A percentile compares a stretch with the other conserved stretches of the same genome.
Conservation (phyloP, 495 filamentous ascomycete genomes). For the Penicillium crystallinum region DNA sequence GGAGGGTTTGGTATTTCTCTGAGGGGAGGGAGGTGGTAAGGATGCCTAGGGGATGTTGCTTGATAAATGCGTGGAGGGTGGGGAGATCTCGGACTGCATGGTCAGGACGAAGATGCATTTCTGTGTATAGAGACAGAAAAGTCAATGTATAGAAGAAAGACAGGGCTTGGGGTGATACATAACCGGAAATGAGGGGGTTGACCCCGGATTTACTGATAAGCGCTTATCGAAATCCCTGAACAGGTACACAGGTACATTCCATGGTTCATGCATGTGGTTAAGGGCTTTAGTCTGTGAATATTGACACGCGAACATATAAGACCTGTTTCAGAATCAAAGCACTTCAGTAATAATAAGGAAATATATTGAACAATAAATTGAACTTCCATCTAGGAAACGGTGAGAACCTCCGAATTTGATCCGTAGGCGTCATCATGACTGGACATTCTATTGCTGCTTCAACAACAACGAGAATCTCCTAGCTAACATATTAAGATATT, state of each 20-base stretch:
- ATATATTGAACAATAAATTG: too few relatives aligned
- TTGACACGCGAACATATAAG: too few relatives aligned
- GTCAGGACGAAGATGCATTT: conserved; percentile 44
- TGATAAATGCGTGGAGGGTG: conserved; percentile 42
- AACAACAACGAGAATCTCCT: too few relatives aligned
- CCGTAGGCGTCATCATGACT: too few relatives aligned
- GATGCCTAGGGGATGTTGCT: conserved; percentile 44
- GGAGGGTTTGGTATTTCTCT: conserved; percentile 31
- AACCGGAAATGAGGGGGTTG: background rate
- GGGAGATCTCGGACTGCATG: conserved; percentile 39
- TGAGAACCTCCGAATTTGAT: too few relatives aligned
- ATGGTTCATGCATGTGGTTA: background rate
- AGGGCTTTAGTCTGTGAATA: too few relatives aligned
- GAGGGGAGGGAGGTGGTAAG: conserved; percentile 47
- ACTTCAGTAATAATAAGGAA: too few relatives aligned
- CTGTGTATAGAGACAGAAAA: background rate
- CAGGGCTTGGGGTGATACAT: background rate
- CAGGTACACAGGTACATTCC: background rate
- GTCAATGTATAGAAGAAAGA: too few relatives aligned
- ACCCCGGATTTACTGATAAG: conserved; percentile 9
- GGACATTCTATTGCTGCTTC: too few relatives aligned
- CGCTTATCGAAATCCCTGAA: background rate
- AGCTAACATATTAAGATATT: too few relatives aligned
- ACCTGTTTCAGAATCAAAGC: too few relatives aligned
- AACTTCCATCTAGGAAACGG: too few relatives aligned